A percentile compares a stretch with the other conserved stretches of the same genome.
These are phyloP conservation scores for Apiospora aurea DNA, from an alignment of 2,329 filamentous ascomycete species.

Conservation along the genomic window DNA sequence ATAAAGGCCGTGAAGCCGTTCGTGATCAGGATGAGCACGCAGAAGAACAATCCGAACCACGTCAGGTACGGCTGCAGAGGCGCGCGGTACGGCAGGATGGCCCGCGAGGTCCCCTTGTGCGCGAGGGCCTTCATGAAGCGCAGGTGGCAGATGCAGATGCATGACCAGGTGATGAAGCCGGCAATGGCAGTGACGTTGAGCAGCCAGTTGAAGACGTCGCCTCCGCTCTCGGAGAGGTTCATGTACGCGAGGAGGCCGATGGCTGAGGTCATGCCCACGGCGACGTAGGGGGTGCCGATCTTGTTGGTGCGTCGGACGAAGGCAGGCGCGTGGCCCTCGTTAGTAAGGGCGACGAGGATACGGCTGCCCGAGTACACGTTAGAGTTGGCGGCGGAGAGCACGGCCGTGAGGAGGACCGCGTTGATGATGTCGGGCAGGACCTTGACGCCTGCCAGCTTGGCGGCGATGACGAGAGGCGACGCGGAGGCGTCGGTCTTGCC, in stretches of 20 bases:
- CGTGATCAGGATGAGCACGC: slow-evolving; percentile 68
- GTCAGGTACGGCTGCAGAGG: slow-evolving; percentile 69
- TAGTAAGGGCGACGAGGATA: slow-evolving; percentile 70
- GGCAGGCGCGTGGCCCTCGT: slow-evolving; percentile 67
- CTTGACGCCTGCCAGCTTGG: slow-evolving; percentile 66
- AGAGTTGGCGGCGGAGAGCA: slow-evolving; percentile 79
- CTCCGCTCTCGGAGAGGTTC: slow-evolving; percentile 66
- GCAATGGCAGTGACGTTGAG: slow-evolving; percentile 74
- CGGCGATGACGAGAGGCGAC: slow-evolving; percentile 70
- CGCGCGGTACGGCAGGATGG: slow-evolving; percentile 65
- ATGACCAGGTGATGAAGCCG: slow-evolving; percentile 74
- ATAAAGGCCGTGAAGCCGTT: slow-evolving; percentile 76
- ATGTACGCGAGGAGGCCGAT: slow-evolving; percentile 73
- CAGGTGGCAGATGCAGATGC: slow-evolving; percentile 70
- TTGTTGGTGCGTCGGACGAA: slow-evolving; percentile 66
- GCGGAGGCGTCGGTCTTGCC: slow-evolving; percentile 63
- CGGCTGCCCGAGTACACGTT: slow-evolving; percentile 78
- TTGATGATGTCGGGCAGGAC: slow-evolving; percentile 77
- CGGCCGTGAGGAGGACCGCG: slow-evolving; percentile 77
- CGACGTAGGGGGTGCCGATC: slow-evolving; percentile 67
- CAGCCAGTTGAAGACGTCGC: slow-evolving; percentile 74
- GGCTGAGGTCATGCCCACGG: slow-evolving; percentile 62
- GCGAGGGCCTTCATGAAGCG: slow-evolving; percentile 68
- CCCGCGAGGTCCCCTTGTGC: slow-evolving; percentile 63
- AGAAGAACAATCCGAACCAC: slow-evolving; percentile 72